These are phyloP conservation scores for Delonix regia DNA, from an alignment of 306 rosid species.

Conservation along the genomic window DNA sequence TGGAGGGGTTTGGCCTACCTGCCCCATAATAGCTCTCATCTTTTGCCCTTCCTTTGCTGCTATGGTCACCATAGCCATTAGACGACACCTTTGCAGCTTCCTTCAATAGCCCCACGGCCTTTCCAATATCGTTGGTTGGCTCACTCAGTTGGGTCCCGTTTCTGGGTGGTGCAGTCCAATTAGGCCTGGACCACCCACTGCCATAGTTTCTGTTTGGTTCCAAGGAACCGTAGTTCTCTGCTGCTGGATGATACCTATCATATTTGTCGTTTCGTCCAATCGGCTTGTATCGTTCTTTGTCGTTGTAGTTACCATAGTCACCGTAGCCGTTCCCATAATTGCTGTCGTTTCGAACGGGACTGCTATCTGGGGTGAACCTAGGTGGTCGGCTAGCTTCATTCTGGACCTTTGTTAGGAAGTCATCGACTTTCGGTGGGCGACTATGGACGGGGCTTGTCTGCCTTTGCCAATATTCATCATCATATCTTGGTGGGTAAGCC, in stretches of 20 bases:
- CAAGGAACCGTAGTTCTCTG: neutral
- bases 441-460: slow-evolving; percentile 24
- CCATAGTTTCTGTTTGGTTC: neutral
- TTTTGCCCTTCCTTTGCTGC: slow-evolving; percentile 15
- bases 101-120: slow-evolving; percentile 39
- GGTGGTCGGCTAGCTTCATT: slow-evolving; percentile 42
- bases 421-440: slow-evolving; percentile 31
- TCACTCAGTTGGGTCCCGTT: slow-evolving; percentile 40
- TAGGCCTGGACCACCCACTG: neutral
- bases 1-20: neutral
- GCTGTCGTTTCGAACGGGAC: neutral
- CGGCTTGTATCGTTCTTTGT: slow-evolving; percentile 34
- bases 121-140: slow-evolving; percentile 48
- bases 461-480: slow-evolving; percentile 15
- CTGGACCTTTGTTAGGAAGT: slow-evolving; percentile 35
- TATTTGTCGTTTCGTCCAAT: slow-evolving; percentile 27
- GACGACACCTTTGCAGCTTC: slow-evolving; percentile 22
- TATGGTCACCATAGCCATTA: neutral
- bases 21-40: neutral
- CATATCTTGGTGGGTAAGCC: slow-evolving; percentile 33
- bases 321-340: slow-evolving; percentile 16
- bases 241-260: slow-evolving; percentile 7
- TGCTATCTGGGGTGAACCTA: neutral
- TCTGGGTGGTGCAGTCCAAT: slow-evolving; percentile 32
- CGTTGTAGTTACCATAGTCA: neutral